Percentiles rank a stretch among this genome's conserved stretches.
Evolutionary conservation across 441 rosid genomes (phyloP).

Genomic region (Raphanus hybrid): DNA sequence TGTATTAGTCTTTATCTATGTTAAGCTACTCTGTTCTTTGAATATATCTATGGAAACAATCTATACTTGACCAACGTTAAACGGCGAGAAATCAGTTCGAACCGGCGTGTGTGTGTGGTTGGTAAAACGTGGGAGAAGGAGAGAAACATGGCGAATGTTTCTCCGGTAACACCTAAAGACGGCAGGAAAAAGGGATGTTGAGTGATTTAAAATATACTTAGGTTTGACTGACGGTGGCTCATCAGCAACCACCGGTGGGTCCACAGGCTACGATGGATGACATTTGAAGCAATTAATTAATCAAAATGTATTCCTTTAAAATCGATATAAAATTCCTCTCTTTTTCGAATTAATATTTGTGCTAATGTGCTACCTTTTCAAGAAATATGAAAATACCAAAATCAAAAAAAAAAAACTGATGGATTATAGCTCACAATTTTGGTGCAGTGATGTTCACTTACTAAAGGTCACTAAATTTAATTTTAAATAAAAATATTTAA

Average conservation of each 20-base stretch:
- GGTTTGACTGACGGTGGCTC: slow-evolving; percentile 14
- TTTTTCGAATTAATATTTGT: no score
- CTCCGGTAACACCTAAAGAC: not conserved
- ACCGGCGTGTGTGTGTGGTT: not conserved
- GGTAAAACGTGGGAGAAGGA: not conserved
- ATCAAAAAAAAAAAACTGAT: no score
- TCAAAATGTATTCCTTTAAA: not conserved
- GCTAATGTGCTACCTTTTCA: no score
- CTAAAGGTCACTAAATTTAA: no score
- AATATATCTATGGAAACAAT: not conserved
- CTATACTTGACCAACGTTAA: not conserved
- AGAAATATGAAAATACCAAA: no score
- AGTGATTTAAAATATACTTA: not conserved
- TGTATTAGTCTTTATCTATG: not conserved
- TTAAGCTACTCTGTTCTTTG: not conserved
- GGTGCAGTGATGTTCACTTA: no score
- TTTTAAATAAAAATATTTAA: no score
- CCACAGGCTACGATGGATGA: slow-evolving; percentile 25
- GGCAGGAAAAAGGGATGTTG: not conserved
- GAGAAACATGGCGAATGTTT: not conserved
- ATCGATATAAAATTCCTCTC: not conserved
- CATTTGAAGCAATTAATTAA: slow-evolving; percentile 19
- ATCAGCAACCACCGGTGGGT: slow-evolving; percentile 9
- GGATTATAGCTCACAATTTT: no score
- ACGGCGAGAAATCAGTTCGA: not conserved